Percentiles rank a stretch among this genome's conserved stretches.
Conservation (phyloP, 768 basidiomycete genomes). For the Tylopilus vinaceipallidus region DNA sequence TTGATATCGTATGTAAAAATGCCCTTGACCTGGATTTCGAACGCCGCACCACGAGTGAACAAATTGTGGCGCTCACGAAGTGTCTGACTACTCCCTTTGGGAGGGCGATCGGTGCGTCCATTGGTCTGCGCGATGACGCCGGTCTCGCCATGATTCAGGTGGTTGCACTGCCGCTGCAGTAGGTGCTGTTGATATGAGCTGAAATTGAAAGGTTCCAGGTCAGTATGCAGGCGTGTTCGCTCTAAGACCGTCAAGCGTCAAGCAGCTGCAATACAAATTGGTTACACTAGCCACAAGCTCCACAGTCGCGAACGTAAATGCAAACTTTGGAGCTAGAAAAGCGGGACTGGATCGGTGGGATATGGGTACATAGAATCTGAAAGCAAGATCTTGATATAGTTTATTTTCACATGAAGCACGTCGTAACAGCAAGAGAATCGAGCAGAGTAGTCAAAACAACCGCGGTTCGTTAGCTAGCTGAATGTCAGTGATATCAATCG, state of each 20-base stretch:
- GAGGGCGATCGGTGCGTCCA: slow-evolving; percentile 11
- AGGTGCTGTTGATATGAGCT: neutral
- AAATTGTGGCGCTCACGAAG: neutral
- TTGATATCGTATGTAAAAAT: neutral
- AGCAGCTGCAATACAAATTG: too few relatives aligned
- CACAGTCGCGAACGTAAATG: neutral
- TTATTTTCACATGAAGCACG: neutral
- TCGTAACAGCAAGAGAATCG: neutral
- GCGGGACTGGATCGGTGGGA: neutral
- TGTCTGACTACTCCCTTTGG: neutral
- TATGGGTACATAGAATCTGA: neutral
- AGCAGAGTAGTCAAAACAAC: neutral
- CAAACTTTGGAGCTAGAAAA: neutral
- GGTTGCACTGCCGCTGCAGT: neutral
- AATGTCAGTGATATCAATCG: slow-evolving; percentile 12
- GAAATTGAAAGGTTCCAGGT: neutral
- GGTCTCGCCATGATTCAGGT: too few relatives aligned
- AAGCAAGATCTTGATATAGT: neutral
- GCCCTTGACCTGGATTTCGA: neutral
- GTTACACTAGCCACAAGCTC: too few relatives aligned
- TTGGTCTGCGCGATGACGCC: neutral
- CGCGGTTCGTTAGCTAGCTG: neutral
- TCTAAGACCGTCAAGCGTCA: neutral
- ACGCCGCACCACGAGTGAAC: neutral
- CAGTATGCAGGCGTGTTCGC: neutral